Evolutionary conservation across 2,329 filamentous ascomycete genomes (phyloP).

Genomic region (Trichophyton rubrum): DNA sequence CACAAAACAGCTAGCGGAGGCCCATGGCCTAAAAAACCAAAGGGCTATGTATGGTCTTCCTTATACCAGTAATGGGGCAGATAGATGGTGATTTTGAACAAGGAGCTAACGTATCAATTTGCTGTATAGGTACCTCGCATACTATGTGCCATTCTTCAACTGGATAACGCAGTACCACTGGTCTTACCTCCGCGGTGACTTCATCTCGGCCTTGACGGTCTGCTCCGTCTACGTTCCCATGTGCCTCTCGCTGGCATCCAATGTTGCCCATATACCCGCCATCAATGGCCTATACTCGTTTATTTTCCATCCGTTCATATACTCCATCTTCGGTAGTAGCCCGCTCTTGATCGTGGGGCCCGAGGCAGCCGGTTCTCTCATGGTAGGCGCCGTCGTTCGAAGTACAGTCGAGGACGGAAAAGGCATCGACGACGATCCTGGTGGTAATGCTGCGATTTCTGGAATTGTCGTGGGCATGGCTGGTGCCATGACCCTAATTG

Average conservation of each 20-base stretch:
- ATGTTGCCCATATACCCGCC: conserved; percentile 81
- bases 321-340: conserved; percentile 80
- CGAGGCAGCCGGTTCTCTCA: conserved; percentile 81
- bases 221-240: conserved; percentile 98
- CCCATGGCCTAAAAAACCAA: conserved; percentile 61
- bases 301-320: conserved; percentile 81
- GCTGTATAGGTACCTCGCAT: conserved; percentile 63
- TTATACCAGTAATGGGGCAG: neutral
- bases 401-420: conserved; percentile 58
- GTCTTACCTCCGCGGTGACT: conserved; percentile 71
- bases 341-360: conserved; percentile 90
- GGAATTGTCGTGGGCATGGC: conserved; percentile 81
- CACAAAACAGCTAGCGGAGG: conserved; percentile 57
- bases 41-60: conserved; percentile 52
- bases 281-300: conserved; percentile 93
- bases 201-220: conserved; percentile 83
- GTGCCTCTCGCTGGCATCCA: conserved; percentile 83
- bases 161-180: conserved; percentile 83
- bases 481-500: conserved; percentile 75
- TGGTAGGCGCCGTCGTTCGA: conserved; percentile 78
- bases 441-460: conserved; percentile 67
- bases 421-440: conserved; percentile 52
- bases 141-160: conserved; percentile 82
- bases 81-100: neutral
- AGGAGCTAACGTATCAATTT: conserved; percentile 8